These are phyloP conservation scores for Marsdenia floribunda DNA, from an alignment of 257 asterid genomes.

Conservation along the genomic window DNA sequence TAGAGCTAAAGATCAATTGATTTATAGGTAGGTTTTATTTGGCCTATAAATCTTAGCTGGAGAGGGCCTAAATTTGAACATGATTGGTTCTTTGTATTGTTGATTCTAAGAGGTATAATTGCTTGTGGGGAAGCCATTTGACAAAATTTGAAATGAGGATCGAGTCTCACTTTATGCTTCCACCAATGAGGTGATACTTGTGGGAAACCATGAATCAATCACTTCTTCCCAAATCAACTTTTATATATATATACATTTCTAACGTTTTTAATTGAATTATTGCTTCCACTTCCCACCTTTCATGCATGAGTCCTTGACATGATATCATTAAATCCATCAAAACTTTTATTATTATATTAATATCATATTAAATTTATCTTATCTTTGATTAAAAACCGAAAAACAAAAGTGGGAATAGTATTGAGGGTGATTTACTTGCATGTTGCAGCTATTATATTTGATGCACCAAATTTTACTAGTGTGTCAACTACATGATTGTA, in stretches of 20 bases:
- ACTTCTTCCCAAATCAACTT: neutral
- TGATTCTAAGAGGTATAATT: constrained; percentile 5
- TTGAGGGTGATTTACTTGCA: too few relatives aligned
- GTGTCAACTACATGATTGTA: too few relatives aligned
- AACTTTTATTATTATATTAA: too few relatives aligned
- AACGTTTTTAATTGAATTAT: neutral
- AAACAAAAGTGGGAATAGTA: too few relatives aligned
- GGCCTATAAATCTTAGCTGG: neutral
- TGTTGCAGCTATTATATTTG: too few relatives aligned
- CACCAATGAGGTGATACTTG: neutral
- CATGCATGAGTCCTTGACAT: neutral
- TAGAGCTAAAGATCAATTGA: neutral
- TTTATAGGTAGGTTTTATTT: constrained; percentile 4
- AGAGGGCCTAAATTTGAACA: constrained; percentile 13
- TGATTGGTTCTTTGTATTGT: constrained; percentile 1
- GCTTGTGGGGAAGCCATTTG: neutral
- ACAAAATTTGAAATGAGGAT: too few relatives aligned
- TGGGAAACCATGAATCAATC: neutral
- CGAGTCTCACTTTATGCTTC: neutral
- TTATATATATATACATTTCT: neutral
- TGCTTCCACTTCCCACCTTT: too few relatives aligned
- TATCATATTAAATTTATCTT: too few relatives aligned
- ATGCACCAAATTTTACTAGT: too few relatives aligned
- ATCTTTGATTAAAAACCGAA: too few relatives aligned
- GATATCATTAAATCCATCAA: neutral